Percentiles rank a stretch among this genome's conserved stretches.
phyloP scores from a whole-genome alignment of 495 filamentous ascomycete genomes.

The Trichoderma virens region DNA sequence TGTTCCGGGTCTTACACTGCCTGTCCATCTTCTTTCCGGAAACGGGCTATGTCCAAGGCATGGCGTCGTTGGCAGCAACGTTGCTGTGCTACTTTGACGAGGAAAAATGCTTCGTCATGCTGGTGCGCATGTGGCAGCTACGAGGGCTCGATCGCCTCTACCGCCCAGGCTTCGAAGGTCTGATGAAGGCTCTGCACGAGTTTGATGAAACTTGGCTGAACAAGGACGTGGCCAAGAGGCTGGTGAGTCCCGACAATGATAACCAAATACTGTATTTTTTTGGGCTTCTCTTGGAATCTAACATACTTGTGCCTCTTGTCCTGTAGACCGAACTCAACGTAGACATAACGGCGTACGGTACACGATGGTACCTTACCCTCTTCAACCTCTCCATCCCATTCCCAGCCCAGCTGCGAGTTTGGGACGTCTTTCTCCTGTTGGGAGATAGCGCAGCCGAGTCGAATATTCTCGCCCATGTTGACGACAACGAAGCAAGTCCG shows the following conservation, averaged over 20 bases:
- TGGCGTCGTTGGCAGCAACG: constrained; percentile 90
- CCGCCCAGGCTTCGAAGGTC: constrained; percentile 69
- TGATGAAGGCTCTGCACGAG: constrained; percentile 82
- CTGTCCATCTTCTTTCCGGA: constrained; percentile 84
- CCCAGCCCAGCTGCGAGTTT: constrained; percentile 91
- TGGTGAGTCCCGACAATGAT: constrained; percentile 50
- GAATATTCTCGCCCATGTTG: background rate
- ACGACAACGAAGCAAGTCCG: constrained; percentile 10
- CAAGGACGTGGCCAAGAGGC: constrained; percentile 64
- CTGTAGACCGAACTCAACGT: constrained; percentile 69
- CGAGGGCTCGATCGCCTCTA: constrained; percentile 83
- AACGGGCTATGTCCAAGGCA: constrained; percentile 94
- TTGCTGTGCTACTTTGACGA: constrained; percentile 96
- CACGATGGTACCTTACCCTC: constrained; percentile 93
- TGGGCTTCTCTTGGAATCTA: background rate
- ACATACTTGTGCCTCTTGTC: background rate
- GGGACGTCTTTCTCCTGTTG: constrained; percentile 98
- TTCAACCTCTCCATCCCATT: constrained; percentile 98
- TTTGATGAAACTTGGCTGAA: constrained; percentile 83
- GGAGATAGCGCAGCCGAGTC: constrained; percentile 50
- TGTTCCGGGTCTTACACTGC: constrained; percentile 89
- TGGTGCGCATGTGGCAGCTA: constrained; percentile 84
- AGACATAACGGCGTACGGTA: constrained; percentile 84
- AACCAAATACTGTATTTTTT: background rate
- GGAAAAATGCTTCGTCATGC: constrained; percentile 88